Evolutionary conservation across 805 yeast genomes (phyloP).

Genomic region (Lipomyces oligophaga): DNA sequence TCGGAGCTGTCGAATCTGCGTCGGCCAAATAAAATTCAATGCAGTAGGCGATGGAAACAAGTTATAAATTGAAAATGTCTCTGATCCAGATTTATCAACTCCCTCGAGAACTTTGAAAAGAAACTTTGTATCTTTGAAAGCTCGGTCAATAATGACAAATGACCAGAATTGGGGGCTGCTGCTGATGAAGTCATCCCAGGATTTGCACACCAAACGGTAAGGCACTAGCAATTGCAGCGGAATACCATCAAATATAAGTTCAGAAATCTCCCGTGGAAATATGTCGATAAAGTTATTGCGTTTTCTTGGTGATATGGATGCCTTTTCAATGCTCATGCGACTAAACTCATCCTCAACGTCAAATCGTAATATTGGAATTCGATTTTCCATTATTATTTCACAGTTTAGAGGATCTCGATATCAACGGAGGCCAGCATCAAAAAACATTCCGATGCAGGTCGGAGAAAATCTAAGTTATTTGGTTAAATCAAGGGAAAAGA

Average conservation of each 20-base stretch:
- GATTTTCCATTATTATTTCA: no score
- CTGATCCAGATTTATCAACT: neutral
- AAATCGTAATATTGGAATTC: no score
- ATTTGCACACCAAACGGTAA: slow-evolving; percentile 1
- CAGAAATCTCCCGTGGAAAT: slow-evolving; percentile 2
- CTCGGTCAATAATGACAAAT: slow-evolving; percentile 1
- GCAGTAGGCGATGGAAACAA: slow-evolving; percentile 7
- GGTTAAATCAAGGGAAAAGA: no score
- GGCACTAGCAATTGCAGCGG: slow-evolving; percentile 8
- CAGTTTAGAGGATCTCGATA: no score
- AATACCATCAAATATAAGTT: neutral
- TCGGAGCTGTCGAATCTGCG: neutral
- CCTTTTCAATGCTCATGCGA: no score
- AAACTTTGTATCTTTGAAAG: slow-evolving; percentile 2
- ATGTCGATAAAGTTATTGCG: slow-evolving; percentile 1
- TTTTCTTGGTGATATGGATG: no score
- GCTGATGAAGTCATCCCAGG: slow-evolving; percentile 6
- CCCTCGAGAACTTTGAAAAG: slow-evolving; percentile 1
- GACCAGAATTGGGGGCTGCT: slow-evolving; percentile 1
- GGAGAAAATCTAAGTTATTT: no score
- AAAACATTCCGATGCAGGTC: no score
- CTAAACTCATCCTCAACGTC: no score
- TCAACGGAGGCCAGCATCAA: no score
- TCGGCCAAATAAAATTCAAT: slow-evolving; percentile 8
- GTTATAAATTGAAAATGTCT: neutral